These are phyloP conservation scores for Geotrichum bryndzae DNA, from an alignment of 1,139 yeast species.

Conservation along the genomic window DNA sequence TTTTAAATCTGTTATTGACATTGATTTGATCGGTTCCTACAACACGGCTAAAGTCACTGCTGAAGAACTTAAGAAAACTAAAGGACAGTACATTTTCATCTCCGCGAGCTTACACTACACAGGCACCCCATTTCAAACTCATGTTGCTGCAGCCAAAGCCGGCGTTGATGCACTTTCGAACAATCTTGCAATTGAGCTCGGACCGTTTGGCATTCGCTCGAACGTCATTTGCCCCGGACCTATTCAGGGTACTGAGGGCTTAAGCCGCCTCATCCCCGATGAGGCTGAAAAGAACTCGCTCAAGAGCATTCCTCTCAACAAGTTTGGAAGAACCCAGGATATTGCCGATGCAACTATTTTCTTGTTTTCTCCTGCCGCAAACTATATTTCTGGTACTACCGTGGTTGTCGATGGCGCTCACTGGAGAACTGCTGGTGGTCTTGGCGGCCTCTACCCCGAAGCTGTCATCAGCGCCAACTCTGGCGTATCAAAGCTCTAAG, in stretches of 20 bases:
- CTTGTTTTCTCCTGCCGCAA: conserved; percentile 75
- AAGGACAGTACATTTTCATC: conserved; percentile 69
- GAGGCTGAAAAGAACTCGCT: conserved; percentile 39
- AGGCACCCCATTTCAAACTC: conserved; percentile 80
- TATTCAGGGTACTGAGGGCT: conserved; percentile 76
- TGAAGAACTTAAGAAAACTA: conserved; percentile 54
- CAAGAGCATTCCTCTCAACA: conserved; percentile 63
- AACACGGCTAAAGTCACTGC: conserved; percentile 80
- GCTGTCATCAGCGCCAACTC: conserved; percentile 2
- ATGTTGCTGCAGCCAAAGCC: conserved; percentile 91
- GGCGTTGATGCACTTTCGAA: conserved; percentile 83
- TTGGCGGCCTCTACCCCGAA: conserved; percentile 18
- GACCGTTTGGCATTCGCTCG: conserved; percentile 75
- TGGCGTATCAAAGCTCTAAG: conserved; percentile 10
- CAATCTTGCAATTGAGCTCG: conserved; percentile 80
- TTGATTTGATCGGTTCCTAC: conserved; percentile 79
- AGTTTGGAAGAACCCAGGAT: conserved; percentile 68
- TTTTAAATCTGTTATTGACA: conserved; percentile 75
- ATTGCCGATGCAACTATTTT: conserved; percentile 86
- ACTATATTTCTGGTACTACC: conserved; percentile 70
- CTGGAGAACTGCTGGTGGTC: conserved; percentile 55
- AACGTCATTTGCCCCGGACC: conserved; percentile 89
- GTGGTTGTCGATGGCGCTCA: conserved; percentile 85
- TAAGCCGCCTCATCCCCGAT: conserved; percentile 46
- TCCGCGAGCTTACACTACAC: conserved; percentile 83